Conservation (phyloP, 1,284 basidiomycete genomes). For the Flammula alnicola region DNA sequence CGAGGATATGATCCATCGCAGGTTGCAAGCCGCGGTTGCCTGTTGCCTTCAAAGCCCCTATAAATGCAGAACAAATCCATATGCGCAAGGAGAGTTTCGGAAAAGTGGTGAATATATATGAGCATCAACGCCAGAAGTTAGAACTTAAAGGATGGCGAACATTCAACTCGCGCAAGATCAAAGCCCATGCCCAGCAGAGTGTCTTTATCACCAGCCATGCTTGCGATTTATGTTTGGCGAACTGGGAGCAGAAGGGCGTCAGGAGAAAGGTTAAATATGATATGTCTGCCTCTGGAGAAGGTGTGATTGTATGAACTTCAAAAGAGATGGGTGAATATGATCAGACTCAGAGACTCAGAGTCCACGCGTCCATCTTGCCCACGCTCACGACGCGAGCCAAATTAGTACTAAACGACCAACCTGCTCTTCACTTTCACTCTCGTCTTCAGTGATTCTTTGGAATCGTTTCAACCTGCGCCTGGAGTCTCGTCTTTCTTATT, state of each 20-base stretch:
- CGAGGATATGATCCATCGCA: conserved; percentile 87
- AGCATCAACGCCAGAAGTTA: conserved; percentile 1
- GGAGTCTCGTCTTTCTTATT: too few relatives aligned
- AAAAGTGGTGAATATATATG: neutral
- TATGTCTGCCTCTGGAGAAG: too few relatives aligned
- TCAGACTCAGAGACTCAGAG: too few relatives aligned
- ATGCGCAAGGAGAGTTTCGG: conserved; percentile 9
- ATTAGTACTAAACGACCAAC: too few relatives aligned
- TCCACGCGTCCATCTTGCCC: too few relatives aligned
- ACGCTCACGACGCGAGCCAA: too few relatives aligned
- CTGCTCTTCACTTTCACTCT: too few relatives aligned
- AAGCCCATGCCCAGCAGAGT: conserved; percentile 87
- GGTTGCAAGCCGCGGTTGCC: conserved; percentile 81
- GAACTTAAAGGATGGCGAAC: conserved; percentile 48
- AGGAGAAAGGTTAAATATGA: too few relatives aligned
- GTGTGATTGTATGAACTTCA: too few relatives aligned
- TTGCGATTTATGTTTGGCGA: neutral
- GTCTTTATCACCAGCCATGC: conserved; percentile 64
- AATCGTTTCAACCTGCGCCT: too few relatives aligned
- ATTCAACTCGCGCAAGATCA: conserved; percentile 80
- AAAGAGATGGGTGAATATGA: too few relatives aligned
- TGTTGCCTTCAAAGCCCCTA: conserved; percentile 88
- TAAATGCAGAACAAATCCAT: conserved; percentile 12
- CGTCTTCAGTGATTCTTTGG: too few relatives aligned
- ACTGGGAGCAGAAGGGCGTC: neutral